Base-by-base conservation (phyloP, 2,329 filamentous ascomycete species). In the Venturia nashicola region DNA sequence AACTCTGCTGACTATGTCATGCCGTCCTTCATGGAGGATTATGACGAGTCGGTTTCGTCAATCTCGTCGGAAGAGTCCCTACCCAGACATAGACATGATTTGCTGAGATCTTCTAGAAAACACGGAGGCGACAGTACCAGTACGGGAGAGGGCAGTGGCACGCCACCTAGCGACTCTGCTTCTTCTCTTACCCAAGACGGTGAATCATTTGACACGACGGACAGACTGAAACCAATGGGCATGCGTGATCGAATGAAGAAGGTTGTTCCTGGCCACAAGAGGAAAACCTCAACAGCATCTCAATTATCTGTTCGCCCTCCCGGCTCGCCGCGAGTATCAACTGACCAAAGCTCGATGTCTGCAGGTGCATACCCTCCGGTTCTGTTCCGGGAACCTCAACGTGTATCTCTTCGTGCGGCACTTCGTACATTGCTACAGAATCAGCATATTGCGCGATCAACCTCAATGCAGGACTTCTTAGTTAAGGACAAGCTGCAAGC, bases 371-470 rank as follows among this genome's bases (percentile, higher is more conserved):
- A 65, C 27, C 75, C 86, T 72, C 78, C 80, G 27, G 74, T 89
- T 0, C 78, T 97, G 18, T 92, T 89, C 77, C 84, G 94, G 48
- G 94, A 99, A 77, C 88, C 86, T 68, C 94, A 97, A 75, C 85
- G 94, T 68, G 89, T 97, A 20, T 97, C 93, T 1, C 79, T 99
- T 5, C 84, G 94, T 63, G 92, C 94, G 0, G 97, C 94, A 73
- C 77, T 99, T n/a, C 85, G 94, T 51, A 90, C 87, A 23, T 80
- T 97, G 14, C 77, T 99, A 34, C 85, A 93, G 59, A 96, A 96
- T 69, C 85, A 88, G 42, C 88, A 91, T 67, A 86, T 96, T 66
- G 90, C 92, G 43, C 84, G 86, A 65, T 95, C 91, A 0, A 89
- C 86, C 71, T 86, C 92, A 0, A 89, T 99, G 77, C 78, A 86